These are phyloP conservation scores for Russula compacta DNA, from an alignment of 768 basidiomycete species.

Conservation along the genomic window DNA sequence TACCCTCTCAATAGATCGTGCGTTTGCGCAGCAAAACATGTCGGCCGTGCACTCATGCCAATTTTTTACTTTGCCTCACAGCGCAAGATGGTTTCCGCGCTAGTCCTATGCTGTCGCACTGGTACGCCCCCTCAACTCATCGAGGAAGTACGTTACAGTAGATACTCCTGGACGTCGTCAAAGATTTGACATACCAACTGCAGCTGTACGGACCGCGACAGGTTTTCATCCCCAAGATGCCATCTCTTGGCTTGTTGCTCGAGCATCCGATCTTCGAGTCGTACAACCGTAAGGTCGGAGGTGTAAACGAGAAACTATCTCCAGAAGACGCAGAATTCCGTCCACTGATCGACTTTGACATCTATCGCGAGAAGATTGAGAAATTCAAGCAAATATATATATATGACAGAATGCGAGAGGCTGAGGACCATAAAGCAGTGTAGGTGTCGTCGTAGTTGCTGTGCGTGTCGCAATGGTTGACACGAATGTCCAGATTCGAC, in stretches of 20 bases:
- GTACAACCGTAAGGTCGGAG: conserved; percentile 55
- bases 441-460: conserved; percentile 33
- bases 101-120: conserved; percentile 74
- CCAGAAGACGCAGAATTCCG: conserved; percentile 53
- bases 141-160: conserved; percentile 42
- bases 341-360: conserved; percentile 63
- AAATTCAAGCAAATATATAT: conserved; percentile 81
- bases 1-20: conserved; percentile 37
- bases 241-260: conserved; percentile 84
- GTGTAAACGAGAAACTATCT: conserved; percentile 42
- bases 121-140: conserved; percentile 66
- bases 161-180: background rate
- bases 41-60: conserved; percentile 16
- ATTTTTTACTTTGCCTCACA: conserved; percentile 27
- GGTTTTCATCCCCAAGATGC: conserved; percentile 91
- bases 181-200: background rate
- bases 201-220: conserved; percentile 69
- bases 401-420: conserved; percentile 76
- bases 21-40: conserved; percentile 20
- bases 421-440: conserved; percentile 74
- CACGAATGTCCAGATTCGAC: conserved; percentile 49
- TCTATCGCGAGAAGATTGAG: conserved; percentile 57
- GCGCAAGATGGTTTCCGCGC: conserved; percentile 94
- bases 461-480: background rate
- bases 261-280: conserved; percentile 78